Conservation (phyloP, 2,329 filamentous ascomycete species). For the Proliferodiscus dingleyae region DNA sequence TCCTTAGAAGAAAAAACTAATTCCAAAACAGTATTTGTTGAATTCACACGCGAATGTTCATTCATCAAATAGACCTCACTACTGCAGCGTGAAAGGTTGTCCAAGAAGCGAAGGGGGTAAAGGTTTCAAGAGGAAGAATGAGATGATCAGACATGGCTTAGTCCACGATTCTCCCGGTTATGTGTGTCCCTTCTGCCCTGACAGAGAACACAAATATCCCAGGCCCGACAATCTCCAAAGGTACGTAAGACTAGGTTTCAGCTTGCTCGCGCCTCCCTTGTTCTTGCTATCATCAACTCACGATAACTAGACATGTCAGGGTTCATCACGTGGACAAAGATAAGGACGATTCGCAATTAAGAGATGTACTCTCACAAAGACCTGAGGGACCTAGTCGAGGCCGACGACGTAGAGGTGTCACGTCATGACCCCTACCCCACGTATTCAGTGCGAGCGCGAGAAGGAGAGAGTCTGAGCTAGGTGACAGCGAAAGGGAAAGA, state of each 20-base stretch:
- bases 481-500: background rate
- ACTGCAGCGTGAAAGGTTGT: slow-evolving; percentile 58
- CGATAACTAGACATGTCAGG: slow-evolving; percentile 68
- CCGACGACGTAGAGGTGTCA: slow-evolving; percentile 11
- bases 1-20: slow-evolving; percentile 4
- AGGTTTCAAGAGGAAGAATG: slow-evolving; percentile 68
- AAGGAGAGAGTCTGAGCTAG: too few species aligned
- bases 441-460: too few species aligned
- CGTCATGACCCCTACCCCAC: slow-evolving; percentile 14
- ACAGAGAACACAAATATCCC: slow-evolving; percentile 90
- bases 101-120: slow-evolving; percentile 59
- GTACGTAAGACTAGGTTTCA: slow-evolving; percentile 42
- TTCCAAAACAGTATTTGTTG: background rate
- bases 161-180: slow-evolving; percentile 95
- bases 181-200: slow-evolving; percentile 91
- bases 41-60: slow-evolving; percentile 65
- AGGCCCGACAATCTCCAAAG: slow-evolving; percentile 93
- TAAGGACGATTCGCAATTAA: slow-evolving; percentile 76
- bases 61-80: slow-evolving; percentile 60
- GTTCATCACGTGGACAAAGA: slow-evolving; percentile 88
- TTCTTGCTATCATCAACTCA: slow-evolving; percentile 34
- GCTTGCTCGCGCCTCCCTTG: too few species aligned
- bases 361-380: slow-evolving; percentile 80
- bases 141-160: slow-evolving; percentile 72
- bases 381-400: slow-evolving; percentile 80